Base-by-base conservation (phyloP, 306 rosid genomes). In the Begonia peltatifolia region DNA sequence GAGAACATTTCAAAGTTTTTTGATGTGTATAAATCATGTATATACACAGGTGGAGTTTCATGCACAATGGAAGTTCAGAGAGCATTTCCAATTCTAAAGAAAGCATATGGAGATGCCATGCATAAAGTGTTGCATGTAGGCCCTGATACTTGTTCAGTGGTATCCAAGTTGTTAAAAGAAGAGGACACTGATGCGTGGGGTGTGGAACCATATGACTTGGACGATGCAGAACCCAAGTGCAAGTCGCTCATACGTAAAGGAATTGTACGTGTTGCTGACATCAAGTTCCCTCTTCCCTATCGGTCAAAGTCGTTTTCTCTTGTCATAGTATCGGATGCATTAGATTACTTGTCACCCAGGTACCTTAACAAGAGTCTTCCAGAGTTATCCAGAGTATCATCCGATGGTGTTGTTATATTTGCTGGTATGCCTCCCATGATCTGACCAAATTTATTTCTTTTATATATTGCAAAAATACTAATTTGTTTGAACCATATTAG, bases 101-200 rank as follows among this genome's bases (percentile, higher is more conserved):
- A 74, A 74, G 87, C 87, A 38, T 77, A 82, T 57, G 87, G 93
- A n/a, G 76, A 75, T 55, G 72, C 74, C 64, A 71, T 84, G 89
- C 74, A 46, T 56, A 88, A 74, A 46, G 76, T 84, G 63, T 76
- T 88, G 79, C 97, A 88, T 55, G 78, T 88, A 18, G 95, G 97
- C 62, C 95, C 95, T 3, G 93, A 88, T 46, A 77, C 81, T 63
- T 88, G 97, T 63, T 82, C 83, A 35, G 93, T 82, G 62, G 95
- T 82, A 49, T 77, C 88, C 55, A 66, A 64, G 38, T 76, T 88
- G 48, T 55, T 82, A 47, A 79, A 72, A 68, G 87, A 79, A 67
- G 77, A 75, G 48, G 97, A 82, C 75, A 73, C 74, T 48, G 95
- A 77, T 67, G 93, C 89, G 11, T 84, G 95, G 97, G 97, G 97